phyloP scores from a whole-genome alignment of 352 stramenopile species.

The Globisporangium nagaii region DNA sequence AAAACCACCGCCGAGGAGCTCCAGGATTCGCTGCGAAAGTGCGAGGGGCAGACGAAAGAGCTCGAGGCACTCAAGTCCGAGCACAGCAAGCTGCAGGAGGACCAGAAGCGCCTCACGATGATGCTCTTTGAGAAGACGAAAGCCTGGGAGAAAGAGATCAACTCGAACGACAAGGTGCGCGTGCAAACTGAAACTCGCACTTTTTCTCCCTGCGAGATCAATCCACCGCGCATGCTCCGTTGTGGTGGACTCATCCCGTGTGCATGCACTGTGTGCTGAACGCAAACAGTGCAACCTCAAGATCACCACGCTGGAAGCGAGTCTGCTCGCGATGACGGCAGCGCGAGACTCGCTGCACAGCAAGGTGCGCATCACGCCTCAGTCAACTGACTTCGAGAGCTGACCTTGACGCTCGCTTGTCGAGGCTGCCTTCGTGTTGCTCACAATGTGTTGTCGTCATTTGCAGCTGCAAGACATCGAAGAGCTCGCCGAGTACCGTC shows the following conservation, averaged over 20 bases:
- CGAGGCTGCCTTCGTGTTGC: not conserved
- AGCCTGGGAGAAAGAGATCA: slow-evolving; percentile 63
- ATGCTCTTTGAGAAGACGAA: slow-evolving; percentile 72
- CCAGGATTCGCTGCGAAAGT: slow-evolving; percentile 25
- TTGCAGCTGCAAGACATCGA: slow-evolving; percentile 56
- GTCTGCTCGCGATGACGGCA: slow-evolving; percentile 17
- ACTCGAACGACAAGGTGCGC: slow-evolving; percentile 38
- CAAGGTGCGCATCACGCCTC: slow-evolving; percentile 27
- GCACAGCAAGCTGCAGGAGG: slow-evolving; percentile 37
- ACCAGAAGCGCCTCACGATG: slow-evolving; percentile 46
- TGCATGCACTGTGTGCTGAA: not conserved
- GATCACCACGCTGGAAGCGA: slow-evolving; percentile 34
- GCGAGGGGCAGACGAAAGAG: slow-evolving; percentile 25
- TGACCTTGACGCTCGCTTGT: not conserved
- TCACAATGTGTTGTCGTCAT: too few species aligned
- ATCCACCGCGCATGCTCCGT: too few species aligned
- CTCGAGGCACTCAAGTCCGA: slow-evolving; percentile 23
- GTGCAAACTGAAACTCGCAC: too few species aligned
- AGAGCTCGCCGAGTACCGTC: slow-evolving; percentile 41
- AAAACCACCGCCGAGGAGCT: slow-evolving; percentile 55
- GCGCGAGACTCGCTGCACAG: slow-evolving; percentile 30
- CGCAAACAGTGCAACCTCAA: slow-evolving; percentile 47
- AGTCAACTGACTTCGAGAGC: too few species aligned
- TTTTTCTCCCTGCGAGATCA: too few species aligned
- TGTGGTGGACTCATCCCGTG: too few species aligned